Base-by-base conservation (phyloP, 306 rosid species). In the Vigna hirtella region DNA sequence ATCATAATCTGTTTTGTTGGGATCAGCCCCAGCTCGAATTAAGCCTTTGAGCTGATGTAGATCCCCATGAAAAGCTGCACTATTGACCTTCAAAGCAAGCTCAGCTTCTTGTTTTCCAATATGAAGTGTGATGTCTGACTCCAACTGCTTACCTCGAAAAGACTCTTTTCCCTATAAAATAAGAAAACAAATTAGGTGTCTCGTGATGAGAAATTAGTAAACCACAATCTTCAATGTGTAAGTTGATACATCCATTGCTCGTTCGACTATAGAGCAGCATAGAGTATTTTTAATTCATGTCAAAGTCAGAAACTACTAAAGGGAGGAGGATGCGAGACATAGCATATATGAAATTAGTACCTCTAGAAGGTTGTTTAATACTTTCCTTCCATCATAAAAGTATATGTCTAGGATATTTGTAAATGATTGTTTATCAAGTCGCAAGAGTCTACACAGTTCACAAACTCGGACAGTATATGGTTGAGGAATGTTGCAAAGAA, bases 401-500 rank as follows among this genome's bases (percentile, higher is more conserved):
- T 86, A 95, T 82, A 93, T 90, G 77, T 95, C 99, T 36, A 95
- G 89, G 76, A 95, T 85, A 83, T 91, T 87, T 20, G 97, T 86
- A 63, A 95, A 95, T 45, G 98, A 91, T 77, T 93, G 94, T 71
- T 95, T 95, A 82, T 95, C 99, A 72, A 93, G 89, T 67, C 99
- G 91, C 72, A 95, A 86, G 81, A 95, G 96, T 82, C 99, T 84
- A 77, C 97, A 85, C 9, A 95, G 78, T 79, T 93, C 98, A 71
- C 91, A 88, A 36, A 95, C 98, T 13, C 98, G 90, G 76, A 95
- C 99, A 14, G 93, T 91, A 80, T 93, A 86, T 20, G 93, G 98
- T 53, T 95, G 98, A 72, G 99, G 96, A 80, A 95, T 95, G 86
- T 93, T 95, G 82, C 99, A 95, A 74, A 95, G 94, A 77, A 95